Conservation (phyloP, 441 rosid species). For the Gossypium lobatum region DNA sequence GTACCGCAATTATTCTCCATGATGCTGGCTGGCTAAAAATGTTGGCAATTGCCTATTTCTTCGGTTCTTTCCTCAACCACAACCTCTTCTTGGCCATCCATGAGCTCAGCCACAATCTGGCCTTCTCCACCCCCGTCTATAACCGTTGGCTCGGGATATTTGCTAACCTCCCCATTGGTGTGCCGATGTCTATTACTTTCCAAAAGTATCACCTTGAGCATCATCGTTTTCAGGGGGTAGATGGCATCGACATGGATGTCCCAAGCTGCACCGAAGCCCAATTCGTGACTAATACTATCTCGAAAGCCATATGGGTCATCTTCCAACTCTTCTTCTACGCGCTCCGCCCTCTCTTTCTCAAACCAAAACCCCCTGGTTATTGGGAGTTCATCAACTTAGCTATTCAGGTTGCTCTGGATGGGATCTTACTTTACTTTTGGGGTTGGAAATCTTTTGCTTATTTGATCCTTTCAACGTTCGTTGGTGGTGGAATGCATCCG, state of each 20-base stretch:
- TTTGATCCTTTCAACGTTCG: slow-evolving; percentile 83
- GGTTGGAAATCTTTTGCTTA: slow-evolving; percentile 76
- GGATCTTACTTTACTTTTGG: slow-evolving; percentile 44
- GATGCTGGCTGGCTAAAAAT: slow-evolving; percentile 72
- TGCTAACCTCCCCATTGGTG: slow-evolving; percentile 88
- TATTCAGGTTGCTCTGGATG: slow-evolving; percentile 54
- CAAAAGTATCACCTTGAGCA: slow-evolving; percentile 95
- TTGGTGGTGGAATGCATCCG: slow-evolving; percentile 96
- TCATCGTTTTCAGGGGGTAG: slow-evolving; percentile 88
- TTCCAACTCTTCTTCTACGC: slow-evolving; percentile 89
- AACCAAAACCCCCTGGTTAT: slow-evolving; percentile 84
- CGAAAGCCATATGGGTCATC: slow-evolving; percentile 74
- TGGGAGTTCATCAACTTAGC: slow-evolving; percentile 68
- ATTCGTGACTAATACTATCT: slow-evolving; percentile 43
- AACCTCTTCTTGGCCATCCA: slow-evolving; percentile 91
- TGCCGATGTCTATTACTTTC: slow-evolving; percentile 89
- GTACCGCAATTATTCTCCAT: slow-evolving; percentile 54
- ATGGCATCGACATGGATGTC: slow-evolving; percentile 80
- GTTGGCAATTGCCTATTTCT: slow-evolving; percentile 59
- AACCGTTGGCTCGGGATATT: slow-evolving; percentile 90
- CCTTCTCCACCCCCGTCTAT: slow-evolving; percentile 72
- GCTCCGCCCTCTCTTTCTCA: slow-evolving; percentile 67
- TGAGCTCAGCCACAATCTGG: slow-evolving; percentile 88
- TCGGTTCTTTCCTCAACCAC: slow-evolving; percentile 86
- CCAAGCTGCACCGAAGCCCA: slow-evolving; percentile 66